Conservation (phyloP, 2,329 filamentous ascomycete species). For the Colletotrichum sidae region DNA sequence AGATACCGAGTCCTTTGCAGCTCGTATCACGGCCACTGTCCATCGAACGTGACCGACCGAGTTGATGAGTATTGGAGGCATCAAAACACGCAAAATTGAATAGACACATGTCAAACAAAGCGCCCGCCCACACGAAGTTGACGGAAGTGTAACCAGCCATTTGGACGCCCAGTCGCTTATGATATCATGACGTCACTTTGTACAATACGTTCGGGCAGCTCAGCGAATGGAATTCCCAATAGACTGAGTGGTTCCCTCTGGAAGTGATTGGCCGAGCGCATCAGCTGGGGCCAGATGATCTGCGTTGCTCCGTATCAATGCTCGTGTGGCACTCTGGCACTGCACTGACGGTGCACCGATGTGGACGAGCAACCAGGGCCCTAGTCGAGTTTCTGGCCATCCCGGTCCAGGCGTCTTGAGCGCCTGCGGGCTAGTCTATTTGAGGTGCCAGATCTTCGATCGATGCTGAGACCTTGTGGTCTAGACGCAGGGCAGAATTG, state of each 20-base stretch:
- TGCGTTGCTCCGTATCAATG: conserved; percentile 19
- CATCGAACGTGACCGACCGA: conserved; percentile 13
- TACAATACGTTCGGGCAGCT: conserved; percentile 18
- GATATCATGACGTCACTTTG: conserved; percentile 27
- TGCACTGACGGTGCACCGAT: conserved; percentile 27
- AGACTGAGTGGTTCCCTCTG: neutral
- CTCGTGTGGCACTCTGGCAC: conserved; percentile 34
- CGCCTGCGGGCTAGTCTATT: conserved; percentile 26
- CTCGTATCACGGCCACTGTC: neutral
- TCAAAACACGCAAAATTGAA: conserved; percentile 3
- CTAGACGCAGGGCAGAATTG: conserved; percentile 33
- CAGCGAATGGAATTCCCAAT: conserved; percentile 8
- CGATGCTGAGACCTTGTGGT: conserved; percentile 25
- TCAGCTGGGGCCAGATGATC: conserved; percentile 32
- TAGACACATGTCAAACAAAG: conserved; percentile 29
- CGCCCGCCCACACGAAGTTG: conserved; percentile 6
- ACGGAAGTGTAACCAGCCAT: conserved; percentile 4
- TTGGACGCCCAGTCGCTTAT: conserved; percentile 10
- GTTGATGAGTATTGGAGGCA: conserved; percentile 12
- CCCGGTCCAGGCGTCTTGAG: conserved; percentile 41
- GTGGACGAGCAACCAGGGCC: conserved; percentile 28
- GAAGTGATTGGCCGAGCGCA: conserved; percentile 12
- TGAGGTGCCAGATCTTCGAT: conserved; percentile 36
- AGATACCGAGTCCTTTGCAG: neutral
- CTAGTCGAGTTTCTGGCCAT: conserved; percentile 36